Percentiles rank a stretch among this genome's conserved stretches.
Evolutionary conservation across 331 rosid species (phyloP).

Genomic region (Cydonia oblonga): DNA sequence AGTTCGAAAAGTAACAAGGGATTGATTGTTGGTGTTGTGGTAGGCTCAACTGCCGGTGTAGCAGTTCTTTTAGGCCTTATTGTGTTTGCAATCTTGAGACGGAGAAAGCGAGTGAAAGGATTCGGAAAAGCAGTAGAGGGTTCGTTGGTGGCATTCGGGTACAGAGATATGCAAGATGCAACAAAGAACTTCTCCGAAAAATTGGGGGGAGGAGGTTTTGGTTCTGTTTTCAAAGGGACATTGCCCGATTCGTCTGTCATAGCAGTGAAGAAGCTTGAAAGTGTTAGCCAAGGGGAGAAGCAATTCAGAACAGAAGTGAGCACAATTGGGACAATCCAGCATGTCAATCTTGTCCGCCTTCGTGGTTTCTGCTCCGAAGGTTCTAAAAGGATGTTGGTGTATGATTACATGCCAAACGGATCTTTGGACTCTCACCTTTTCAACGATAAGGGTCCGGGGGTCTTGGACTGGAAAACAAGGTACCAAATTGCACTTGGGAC

Average conservation of each 20-base stretch:
- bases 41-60: constrained; percentile 18
- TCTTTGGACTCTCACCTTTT: constrained; percentile 58
- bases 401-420: constrained; percentile 74
- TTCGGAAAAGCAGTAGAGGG: constrained; percentile 50
- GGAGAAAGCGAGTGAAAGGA: constrained; percentile 28
- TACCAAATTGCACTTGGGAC: constrained; percentile 70
- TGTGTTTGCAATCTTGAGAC: constrained; percentile 19
- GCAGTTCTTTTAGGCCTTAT: constrained; percentile 28
- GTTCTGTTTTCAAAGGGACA: constrained; percentile 72
- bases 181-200: constrained; percentile 74
- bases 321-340: constrained; percentile 69
- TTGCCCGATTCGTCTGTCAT: constrained; percentile 46
- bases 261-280: constrained; percentile 76
- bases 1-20: constrained; percentile 7
- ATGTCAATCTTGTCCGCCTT: constrained; percentile 74
- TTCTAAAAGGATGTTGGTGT: constrained; percentile 47
- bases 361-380: constrained; percentile 81
- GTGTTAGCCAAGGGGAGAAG: constrained; percentile 78
- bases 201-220: constrained; percentile 85
- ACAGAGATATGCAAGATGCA: constrained; percentile 60
- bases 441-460: constrained; percentile 5
- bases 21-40: constrained; percentile 16
- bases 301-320: constrained; percentile 75
- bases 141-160: constrained; percentile 58
- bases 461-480: constrained; percentile 65